Evolutionary conservation across 176 grass and related monocot species (phyloP), one percentile per base, ranked within the genome.

Genomic region (Lolium perenne): DNA sequence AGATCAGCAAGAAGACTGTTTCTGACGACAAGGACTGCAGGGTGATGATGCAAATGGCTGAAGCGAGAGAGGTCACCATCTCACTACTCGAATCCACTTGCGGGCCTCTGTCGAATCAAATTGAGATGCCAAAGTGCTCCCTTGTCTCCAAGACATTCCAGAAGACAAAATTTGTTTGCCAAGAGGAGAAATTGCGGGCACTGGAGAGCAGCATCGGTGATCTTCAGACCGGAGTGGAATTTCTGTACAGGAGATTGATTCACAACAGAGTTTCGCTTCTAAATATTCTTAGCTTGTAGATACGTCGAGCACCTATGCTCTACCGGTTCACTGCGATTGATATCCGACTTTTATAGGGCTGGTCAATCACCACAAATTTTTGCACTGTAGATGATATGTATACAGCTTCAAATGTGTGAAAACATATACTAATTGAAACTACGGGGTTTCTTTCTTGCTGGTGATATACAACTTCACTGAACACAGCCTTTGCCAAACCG

Each of bases 221-320:
- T 47, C 90, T 92, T 56, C 79, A 83, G 90, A 83, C 57, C 38
- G 49, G 32, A 81, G 70, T 10, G 0, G 84, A 76, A 48, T 68
- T 77, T 84, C 64, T 86, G 56, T 89, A 89, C 67, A 74, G 67
- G 74, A 69, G 67, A 78, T 47, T 92, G 64, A 86, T 88, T 64
- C 86, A 86, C 26, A 26, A 54, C 71, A 92, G 90, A 88, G 90
- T 92, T 71, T 88, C 90, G 72, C 83, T 88, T 73, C 79, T 88
- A 21, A 92, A 92, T 65, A 60, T 67, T 71, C 80, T 86, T 65
- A 86, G 86, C 64, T 77, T 64, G 56, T 86, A 74, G 60, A 82
- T 53, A 45, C 18, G 11, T 2, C 32, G 32, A 35, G 32, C 3
- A 45, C 7, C 0, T 15, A 8, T 59, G n/a, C 45, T 87, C 80